Conservation (phyloP, 345 rosid species). For the Mallotus nudiflorus region DNA sequence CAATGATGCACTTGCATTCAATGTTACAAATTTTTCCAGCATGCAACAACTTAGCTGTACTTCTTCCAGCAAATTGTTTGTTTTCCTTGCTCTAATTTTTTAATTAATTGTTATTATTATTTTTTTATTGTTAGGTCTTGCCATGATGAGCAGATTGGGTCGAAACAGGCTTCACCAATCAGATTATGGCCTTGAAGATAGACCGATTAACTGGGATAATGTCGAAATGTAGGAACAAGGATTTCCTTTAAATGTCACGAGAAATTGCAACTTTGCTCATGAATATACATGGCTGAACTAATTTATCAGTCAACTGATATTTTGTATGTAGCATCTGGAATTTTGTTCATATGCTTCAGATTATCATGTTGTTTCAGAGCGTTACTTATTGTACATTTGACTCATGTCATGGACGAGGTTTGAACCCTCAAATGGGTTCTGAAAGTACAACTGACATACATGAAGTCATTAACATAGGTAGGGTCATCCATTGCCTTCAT, state of each 20-base stretch:
- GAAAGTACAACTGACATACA: too few species aligned
- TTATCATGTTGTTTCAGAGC: background rate
- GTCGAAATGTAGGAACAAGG: slow-evolving; percentile 41
- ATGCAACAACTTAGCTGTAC: background rate
- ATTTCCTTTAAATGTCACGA: background rate
- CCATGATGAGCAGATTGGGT: slow-evolving; percentile 71
- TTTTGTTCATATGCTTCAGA: background rate
- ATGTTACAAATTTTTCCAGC: too few species aligned
- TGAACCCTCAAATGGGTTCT: background rate
- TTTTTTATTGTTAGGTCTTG: slow-evolving; percentile 55
- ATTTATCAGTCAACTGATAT: background rate
- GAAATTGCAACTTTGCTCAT: background rate
- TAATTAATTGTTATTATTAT: background rate
- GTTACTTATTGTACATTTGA: background rate
- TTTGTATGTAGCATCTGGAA: background rate
- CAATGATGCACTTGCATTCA: background rate
- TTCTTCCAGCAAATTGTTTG: background rate
- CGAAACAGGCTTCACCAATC: slow-evolving; percentile 46
- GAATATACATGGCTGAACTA: background rate
- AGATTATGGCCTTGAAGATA: slow-evolving; percentile 42
- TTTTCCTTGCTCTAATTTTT: background rate
- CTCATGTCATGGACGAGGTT: background rate
- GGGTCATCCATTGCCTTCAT: background rate
- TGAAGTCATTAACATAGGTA: too few species aligned
- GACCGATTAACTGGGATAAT: slow-evolving; percentile 55